Evolutionary conservation across 257 asterid genomes (phyloP), one percentile per base, ranked within the genome.

Genomic region (Fraxinus pennsylvanica): DNA sequence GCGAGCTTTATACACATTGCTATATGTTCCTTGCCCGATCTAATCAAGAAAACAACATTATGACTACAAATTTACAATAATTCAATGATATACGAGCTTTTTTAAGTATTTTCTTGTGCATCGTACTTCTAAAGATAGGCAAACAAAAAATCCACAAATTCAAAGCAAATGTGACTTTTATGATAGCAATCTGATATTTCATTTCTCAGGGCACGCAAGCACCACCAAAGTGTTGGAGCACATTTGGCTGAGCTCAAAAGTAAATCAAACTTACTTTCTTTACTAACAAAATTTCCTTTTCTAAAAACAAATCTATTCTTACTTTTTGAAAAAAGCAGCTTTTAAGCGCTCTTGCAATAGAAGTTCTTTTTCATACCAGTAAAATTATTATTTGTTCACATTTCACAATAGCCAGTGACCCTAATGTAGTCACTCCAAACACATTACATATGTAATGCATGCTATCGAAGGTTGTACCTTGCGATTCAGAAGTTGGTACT

Each of bases 1-100:
- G 87, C 89, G 86, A 9, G 96, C 97, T 85, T 91, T 94, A 74
- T 94, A 94, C 68, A 94, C 98, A 81, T 92, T 92, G 91, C 98
- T 94, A 69, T 92, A 94, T 1, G 97, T 94, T 69, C 99, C 97
- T 81, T 94, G 99, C 89, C 97, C 97, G 85, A 92, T 91, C 97
- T 92, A 59, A 71, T 71, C 38, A 32, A 54, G 47, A 50, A 50
- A 27, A 25, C 17, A 9, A 63, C 9, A 63, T 25, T 63, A 63
- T 63, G 69, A 63, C 17, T 22, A 63, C 6, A 63, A 63, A 25
- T 22, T n/a, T 27, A 69, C 41, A 43, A 59, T 8, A 25, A 8
- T 4, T 25, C 17, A 27, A 63, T 63, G 69, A 14, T 4, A 50
- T 3, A 21, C 3, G 3, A 15, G 47, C 7, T 50, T 50, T 1